A percentile compares a stretch with the other conserved stretches of the same genome.
phyloP scores from a whole-genome alignment of 345 rosid genomes.

The Eucalyptus regnans region DNA sequence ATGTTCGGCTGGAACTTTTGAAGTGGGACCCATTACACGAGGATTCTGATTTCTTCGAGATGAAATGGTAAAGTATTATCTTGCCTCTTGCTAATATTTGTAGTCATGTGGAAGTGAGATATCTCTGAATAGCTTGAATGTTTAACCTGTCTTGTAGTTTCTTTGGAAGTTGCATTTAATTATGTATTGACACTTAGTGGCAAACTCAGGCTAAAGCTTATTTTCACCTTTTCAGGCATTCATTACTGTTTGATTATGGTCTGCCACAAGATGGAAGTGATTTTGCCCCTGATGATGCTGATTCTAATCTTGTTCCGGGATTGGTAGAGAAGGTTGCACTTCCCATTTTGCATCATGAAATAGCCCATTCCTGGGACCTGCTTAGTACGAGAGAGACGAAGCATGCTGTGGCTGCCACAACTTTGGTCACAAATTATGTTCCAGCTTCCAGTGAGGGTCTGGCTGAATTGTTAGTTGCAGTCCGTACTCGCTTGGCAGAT shows the following conservation, averaged over 20 bases:
- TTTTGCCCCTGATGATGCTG: constrained; percentile 59
- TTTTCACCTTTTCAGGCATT: constrained; percentile 51
- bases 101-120: not conserved
- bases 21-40: constrained; percentile 92
- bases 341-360: constrained; percentile 77
- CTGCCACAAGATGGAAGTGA: constrained; percentile 58
- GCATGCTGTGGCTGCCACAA: constrained; percentile 82
- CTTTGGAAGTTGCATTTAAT: not conserved
- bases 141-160: not conserved
- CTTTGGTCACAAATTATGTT: constrained; percentile 64
- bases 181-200: not conserved
- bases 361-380: constrained; percentile 82
- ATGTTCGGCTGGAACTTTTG: constrained; percentile 81
- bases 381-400: constrained; percentile 67
- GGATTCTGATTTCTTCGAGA: constrained; percentile 55
- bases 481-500: constrained; percentile 65
- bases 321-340: constrained; percentile 85
- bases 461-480: constrained; percentile 42
- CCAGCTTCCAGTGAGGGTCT: constrained; percentile 67
- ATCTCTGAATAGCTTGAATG: not conserved
- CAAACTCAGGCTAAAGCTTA: not conserved
- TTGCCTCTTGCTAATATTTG: not conserved
- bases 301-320: constrained; percentile 78
- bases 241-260: constrained; percentile 72
- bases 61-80: constrained; percentile 59